Evolutionary conservation across 1,284 basidiomycete species (phyloP).

Genomic region (Ganoderma boninense): DNA sequence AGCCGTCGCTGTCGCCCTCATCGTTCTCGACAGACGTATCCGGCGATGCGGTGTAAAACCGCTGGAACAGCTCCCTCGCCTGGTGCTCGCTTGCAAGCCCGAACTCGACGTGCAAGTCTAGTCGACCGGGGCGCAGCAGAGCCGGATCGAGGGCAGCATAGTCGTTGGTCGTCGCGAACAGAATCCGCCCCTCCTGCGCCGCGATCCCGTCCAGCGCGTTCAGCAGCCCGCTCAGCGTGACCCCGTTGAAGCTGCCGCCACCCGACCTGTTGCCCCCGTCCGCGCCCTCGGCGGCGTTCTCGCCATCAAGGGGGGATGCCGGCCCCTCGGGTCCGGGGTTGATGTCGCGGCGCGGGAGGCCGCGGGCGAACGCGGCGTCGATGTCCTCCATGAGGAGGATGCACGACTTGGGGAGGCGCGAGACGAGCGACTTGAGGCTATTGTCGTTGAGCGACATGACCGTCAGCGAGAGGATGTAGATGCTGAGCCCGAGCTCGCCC

Average conservation of each 20-base stretch:
- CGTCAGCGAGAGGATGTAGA: constrained; percentile 79
- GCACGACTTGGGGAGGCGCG: constrained; percentile 69
- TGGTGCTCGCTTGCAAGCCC: constrained; percentile 72
- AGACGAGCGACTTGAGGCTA: constrained; percentile 64
- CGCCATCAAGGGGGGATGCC: neutral
- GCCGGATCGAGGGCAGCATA: constrained; percentile 74
- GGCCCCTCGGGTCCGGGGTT: constrained; percentile 25
- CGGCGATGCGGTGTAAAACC: constrained; percentile 57
- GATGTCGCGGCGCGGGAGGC: constrained; percentile 54
- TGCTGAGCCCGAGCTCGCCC: constrained; percentile 75
- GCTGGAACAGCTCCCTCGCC: constrained; percentile 66
- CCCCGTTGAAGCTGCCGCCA: constrained; percentile 42
- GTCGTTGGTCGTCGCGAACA: constrained; percentile 83
- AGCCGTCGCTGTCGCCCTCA: constrained; percentile 26
- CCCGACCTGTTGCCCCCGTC: neutral
- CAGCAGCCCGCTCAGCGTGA: constrained; percentile 78
- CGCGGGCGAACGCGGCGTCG: constrained; percentile 74
- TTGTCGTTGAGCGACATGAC: constrained; percentile 73
- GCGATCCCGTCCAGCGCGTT: constrained; percentile 81
- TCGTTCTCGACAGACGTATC: constrained; percentile 1
- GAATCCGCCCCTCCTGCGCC: constrained; percentile 78
- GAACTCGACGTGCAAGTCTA: constrained; percentile 84
- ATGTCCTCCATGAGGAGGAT: constrained; percentile 87
- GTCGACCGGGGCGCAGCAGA: constrained; percentile 76
- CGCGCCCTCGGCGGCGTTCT: neutral